phyloP scores from a whole-genome alignment of 2,329 filamentous ascomycete genomes.

The Claviceps sp. region DNA sequence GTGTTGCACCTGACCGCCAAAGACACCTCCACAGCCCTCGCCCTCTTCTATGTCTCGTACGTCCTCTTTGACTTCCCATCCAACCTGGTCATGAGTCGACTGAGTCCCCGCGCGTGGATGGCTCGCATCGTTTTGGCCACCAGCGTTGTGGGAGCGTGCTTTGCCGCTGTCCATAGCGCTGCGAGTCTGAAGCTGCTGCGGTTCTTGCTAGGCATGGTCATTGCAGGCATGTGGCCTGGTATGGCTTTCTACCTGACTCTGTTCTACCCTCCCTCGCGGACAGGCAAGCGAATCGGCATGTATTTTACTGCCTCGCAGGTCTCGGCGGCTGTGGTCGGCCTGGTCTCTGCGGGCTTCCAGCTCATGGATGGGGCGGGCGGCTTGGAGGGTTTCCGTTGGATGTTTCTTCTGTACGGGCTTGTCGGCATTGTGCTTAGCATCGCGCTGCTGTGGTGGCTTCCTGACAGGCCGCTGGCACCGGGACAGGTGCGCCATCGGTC shows the following conservation, averaged over 20 bases:
- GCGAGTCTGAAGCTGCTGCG: conserved; percentile 86
- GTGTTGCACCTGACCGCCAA: conserved; percentile 56
- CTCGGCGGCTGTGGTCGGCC: conserved; percentile 75
- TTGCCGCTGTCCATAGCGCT: conserved; percentile 66
- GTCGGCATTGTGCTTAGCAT: conserved; percentile 61
- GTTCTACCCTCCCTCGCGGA: conserved; percentile 79
- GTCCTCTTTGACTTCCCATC: conserved; percentile 82
- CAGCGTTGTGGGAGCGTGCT: conserved; percentile 70
- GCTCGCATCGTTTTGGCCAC: conserved; percentile 80
- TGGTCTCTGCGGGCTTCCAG: conserved; percentile 85
- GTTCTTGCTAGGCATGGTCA: conserved; percentile 73
- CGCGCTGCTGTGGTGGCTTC: conserved; percentile 75
- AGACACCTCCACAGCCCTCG: conserved; percentile 71
- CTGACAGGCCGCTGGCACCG: conserved; percentile 65
- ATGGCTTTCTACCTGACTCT: conserved; percentile 89
- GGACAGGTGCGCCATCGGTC: conserved; percentile 42
- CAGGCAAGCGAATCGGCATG: conserved; percentile 74
- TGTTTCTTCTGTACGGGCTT: conserved; percentile 81
- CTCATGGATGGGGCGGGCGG: conserved; percentile 71
- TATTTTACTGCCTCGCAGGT: conserved; percentile 86
- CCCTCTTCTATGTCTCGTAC: conserved; percentile 86
- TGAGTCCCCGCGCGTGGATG: conserved; percentile 86
- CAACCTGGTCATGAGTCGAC: conserved; percentile 74
- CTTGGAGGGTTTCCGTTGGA: conserved; percentile 76
- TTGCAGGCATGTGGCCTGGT: conserved; percentile 89